Base-by-base conservation (phyloP, 352 stramenopile genomes). In the Pythium plurisporium region DNA sequence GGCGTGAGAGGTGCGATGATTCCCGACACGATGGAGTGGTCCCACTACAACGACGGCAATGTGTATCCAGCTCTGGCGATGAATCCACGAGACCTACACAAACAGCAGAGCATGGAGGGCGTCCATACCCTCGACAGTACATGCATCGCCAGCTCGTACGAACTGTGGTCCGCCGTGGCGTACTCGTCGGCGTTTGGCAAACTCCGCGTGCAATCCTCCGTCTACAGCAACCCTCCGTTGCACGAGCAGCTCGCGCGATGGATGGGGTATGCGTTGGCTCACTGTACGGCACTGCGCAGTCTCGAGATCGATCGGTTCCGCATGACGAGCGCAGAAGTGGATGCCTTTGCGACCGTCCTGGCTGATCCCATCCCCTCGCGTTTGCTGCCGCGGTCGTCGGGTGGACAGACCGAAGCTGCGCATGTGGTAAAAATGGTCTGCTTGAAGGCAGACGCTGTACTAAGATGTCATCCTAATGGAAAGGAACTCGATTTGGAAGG, bases 111-210 rank as follows among this genome's bases (percentile, higher is more conserved):
- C 7, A 44, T 30, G 2, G 11, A 1, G 8, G 4, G 36, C 20
- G 30, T 27, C 29, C 30, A 53, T 20, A 42, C 45, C 5, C 29
- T 53, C 1, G 20, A 53, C 11, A 42, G 30, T 30, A 38, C 20
- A 19, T 2, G 4, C 2, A 31, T 38, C 12, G 4, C n/a, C 12
- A 53, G 15, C 45, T 53, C 45, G 45, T 53, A 41, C 45, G 45
- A 53, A n/a, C 30, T 53, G 5, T 53, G 45, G 45, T 53, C 45
- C 20, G 45, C 45, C 15, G 29, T 53, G 1, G 45, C 45, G n/a
- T 19, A 8, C 10, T 42, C 36, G 6, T 15, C 36, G 15, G 15
- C 36, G 15, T 7, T 42, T 22, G 5, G 27, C 10, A 5, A 12
- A 7, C 7, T 36, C 12, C 12, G 30, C 20, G 42, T 12, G 30